These are phyloP conservation scores for Naganishia vaughanmartiniae DNA, from an alignment of 768 basidiomycete genomes.

Conservation along the genomic window DNA sequence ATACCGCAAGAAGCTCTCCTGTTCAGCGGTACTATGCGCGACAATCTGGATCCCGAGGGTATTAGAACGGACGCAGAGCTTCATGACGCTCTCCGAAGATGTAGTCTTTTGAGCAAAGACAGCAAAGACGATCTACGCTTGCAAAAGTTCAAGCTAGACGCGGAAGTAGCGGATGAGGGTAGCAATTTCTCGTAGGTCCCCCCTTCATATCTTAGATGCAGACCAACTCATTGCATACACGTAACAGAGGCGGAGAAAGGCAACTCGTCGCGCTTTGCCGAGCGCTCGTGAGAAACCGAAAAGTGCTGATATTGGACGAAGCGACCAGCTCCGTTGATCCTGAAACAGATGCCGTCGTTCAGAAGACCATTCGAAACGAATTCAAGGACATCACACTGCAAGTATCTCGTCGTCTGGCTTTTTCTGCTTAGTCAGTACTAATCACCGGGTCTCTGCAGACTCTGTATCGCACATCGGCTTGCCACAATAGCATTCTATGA, in stretches of 20 bases:
- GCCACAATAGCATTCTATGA: constrained; percentile 49
- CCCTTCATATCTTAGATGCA: neutral
- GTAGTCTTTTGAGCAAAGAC: constrained; percentile 55
- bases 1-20: constrained; percentile 67
- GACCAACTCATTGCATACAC: neutral
- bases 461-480: constrained; percentile 38
- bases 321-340: constrained; percentile 23
- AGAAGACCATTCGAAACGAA: constrained; percentile 64
- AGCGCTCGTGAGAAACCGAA: constrained; percentile 63
- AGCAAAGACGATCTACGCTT: constrained; percentile 52
- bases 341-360: constrained; percentile 61
- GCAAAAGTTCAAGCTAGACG: constrained; percentile 66
- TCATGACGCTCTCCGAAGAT: constrained; percentile 63
- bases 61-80: constrained; percentile 62
- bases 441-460: constrained; percentile 75
- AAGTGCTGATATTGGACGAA: constrained; percentile 55
- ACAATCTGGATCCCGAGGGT: constrained; percentile 60
- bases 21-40: constrained; percentile 54
- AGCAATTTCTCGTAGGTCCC: constrained; percentile 56
- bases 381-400: constrained; percentile 52
- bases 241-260: constrained; percentile 62
- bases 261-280: constrained; percentile 65
- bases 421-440: neutral
- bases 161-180: constrained; percentile 65
- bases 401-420: neutral